phyloP scores from a whole-genome alignment of 1,284 basidiomycete species.

The Xerocomus minutiporus region DNA sequence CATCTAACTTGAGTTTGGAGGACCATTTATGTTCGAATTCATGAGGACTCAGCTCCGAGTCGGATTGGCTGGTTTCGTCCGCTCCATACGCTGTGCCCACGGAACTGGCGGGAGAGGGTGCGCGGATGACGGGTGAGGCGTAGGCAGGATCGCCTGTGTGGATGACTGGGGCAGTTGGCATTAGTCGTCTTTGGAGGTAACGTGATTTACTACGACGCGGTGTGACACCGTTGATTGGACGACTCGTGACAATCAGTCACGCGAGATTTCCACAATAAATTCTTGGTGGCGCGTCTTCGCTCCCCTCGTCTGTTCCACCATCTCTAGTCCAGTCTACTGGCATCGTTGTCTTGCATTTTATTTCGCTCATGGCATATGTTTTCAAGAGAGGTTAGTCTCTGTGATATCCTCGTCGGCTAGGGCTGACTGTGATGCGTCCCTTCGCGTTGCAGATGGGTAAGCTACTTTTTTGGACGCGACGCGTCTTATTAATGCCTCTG shows the following conservation, averaged over 20 bases:
- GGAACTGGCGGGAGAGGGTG: constrained; percentile 67
- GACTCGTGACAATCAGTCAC: constrained; percentile 32
- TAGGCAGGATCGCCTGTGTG: constrained; percentile 46
- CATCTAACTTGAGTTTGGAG: constrained; percentile 35
- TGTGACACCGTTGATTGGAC: constrained; percentile 33
- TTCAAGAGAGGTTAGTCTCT: constrained; percentile 65
- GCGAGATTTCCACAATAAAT: constrained; percentile 26
- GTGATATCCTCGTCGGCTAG: background rate
- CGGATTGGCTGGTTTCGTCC: constrained; percentile 57
- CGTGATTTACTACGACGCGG: constrained; percentile 22
- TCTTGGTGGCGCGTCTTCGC: constrained; percentile 26
- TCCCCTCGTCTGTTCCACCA: constrained; percentile 34
- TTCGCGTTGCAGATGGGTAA: constrained; percentile 54
- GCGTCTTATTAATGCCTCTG: constrained; percentile 14
- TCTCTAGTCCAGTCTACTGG: constrained; percentile 14
- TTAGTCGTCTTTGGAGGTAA: constrained; percentile 3
- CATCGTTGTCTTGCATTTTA: constrained; percentile 1
- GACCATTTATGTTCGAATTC: constrained; percentile 53
- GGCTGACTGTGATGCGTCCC: constrained; percentile 14
- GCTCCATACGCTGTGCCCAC: constrained; percentile 60
- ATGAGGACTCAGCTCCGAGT: constrained; percentile 47
- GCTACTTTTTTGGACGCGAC: constrained; percentile 31
- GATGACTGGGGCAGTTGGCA: constrained; percentile 31
- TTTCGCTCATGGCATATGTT: constrained; percentile 55
- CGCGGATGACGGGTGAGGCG: constrained; percentile 59